Evolutionary conservation across 1,284 basidiomycete genomes (phyloP).

Genomic region (Leucoagaricus sp.): DNA sequence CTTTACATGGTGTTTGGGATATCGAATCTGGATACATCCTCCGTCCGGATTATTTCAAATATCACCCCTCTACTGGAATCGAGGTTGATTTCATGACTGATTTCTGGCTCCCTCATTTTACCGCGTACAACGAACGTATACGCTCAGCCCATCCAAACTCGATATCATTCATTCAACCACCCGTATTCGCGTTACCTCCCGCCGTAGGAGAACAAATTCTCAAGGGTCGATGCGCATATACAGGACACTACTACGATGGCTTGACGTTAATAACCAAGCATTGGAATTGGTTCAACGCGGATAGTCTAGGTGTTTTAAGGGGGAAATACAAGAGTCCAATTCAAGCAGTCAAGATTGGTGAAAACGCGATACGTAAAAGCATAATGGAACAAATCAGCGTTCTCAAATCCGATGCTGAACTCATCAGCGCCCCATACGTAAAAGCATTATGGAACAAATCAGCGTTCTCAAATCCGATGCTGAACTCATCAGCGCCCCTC

Average conservation of each 20-base stretch:
- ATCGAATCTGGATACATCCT: conserved; percentile 67
- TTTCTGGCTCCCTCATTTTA: conserved; percentile 84
- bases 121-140: conserved; percentile 65
- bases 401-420: conserved; percentile 71
- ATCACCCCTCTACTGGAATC: conserved; percentile 34
- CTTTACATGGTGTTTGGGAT: conserved; percentile 94
- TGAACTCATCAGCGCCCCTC: conserved; percentile 47
- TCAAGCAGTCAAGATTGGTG: conserved; percentile 78
- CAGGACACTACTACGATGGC: conserved; percentile 95
- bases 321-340: conserved; percentile 80
- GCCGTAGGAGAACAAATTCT: conserved; percentile 60
- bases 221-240: conserved; percentile 74
- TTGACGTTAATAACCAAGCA: conserved; percentile 82
- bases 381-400: conserved; percentile 85
- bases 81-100: conserved; percentile 75
- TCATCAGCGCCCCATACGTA: conserved; percentile 54
- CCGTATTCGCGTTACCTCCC: conserved; percentile 87
- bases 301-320: conserved; percentile 87
- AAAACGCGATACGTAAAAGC: conserved; percentile 78
- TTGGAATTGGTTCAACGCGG: conserved; percentile 98
- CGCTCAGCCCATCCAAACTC: conserved; percentile 79
- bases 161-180: conserved; percentile 91
- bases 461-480: conserved; percentile 78
- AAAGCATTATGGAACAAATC: conserved; percentile 83
- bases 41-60: conserved; percentile 79